Evolutionary conservation across 2,329 filamentous ascomycete genomes (phyloP), one percentile per base, ranked within the genome.

Genomic region (Ophiosphaerella herpotricha): DNA sequence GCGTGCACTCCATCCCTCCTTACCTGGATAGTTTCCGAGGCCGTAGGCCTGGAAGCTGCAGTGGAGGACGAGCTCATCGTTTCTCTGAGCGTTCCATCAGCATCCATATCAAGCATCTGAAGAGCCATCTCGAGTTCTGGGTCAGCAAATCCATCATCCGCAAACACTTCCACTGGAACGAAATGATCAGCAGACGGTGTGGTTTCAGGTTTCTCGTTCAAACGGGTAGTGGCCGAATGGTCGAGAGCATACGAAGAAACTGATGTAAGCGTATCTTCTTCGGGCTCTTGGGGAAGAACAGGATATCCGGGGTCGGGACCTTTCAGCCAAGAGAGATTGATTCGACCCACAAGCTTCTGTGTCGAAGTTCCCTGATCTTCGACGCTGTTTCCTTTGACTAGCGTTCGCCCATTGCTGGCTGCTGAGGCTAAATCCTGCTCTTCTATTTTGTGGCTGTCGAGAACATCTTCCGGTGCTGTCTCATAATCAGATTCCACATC

Each of bases 401-500:
- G n/a, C 24, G 0, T 40, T 35, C 9, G 33, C 7, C n/a, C 26
- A 7, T 8, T 18, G 9, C 21, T 7, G 2, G 8, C 16, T 13
- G 37, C 13, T 16, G 48, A 52, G 13, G 50, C 50, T 9, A 42
- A 46, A 18, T 32, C 46, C 12, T 52, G 39, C 12, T 57, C 57
- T 42, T 64, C 62, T 11, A 62, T 46, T 34, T 68, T 49, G 29
- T 63, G 54, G 33, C 55, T 62, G 16, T 69, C 60, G 11, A 54
- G 40, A 7, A 62, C 32, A 21, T 71, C 65, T 48, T 72, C 68
- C 23, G 59, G 52, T 7, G 68, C 67, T 7, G 68, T 70, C 44
- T 75, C 68, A 14, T 75, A 74, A 7, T 60, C 66, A 13, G 68
- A 68, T n/a, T 68, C 63, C 2, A 57, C 57, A 14, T 54, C 55